Evolutionary conservation across 441 rosid species (phyloP).

Genomic region (Raphanus hybrid): DNA sequence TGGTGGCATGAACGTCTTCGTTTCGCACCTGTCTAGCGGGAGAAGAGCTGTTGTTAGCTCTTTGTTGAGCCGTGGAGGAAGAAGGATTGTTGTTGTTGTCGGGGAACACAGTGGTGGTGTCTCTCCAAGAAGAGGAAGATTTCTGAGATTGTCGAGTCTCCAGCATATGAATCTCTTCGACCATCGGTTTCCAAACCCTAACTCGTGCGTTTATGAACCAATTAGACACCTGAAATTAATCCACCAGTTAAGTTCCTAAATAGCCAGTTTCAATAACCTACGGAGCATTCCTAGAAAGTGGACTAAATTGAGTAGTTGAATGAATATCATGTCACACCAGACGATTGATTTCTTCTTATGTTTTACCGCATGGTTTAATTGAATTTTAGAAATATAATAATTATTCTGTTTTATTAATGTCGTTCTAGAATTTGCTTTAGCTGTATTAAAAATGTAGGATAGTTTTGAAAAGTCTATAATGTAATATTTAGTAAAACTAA

Average conservation of each 20-base stretch:
- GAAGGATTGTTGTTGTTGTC: slow-evolving; percentile 51
- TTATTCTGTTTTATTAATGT: background rate
- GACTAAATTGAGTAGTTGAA: background rate
- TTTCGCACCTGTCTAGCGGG: slow-evolving; percentile 51
- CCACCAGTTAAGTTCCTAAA: background rate
- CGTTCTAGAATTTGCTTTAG: background rate
- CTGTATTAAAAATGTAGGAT: background rate
- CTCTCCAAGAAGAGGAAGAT: slow-evolving; percentile 54
- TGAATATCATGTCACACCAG: background rate
- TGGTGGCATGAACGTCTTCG: slow-evolving; percentile 48
- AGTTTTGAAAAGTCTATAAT: background rate
- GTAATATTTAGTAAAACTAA: background rate
- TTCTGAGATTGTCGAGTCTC: slow-evolving; percentile 74
- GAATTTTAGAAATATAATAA: background rate
- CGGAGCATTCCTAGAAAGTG: background rate
- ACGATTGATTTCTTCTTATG: background rate
- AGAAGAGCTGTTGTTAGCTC: slow-evolving; percentile 43
- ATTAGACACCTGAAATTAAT: slow-evolving; percentile 66
- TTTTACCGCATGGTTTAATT: background rate
- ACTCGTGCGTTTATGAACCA: slow-evolving; percentile 95
- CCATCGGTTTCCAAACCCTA: slow-evolving; percentile 96
- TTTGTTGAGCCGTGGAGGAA: slow-evolving; percentile 42
- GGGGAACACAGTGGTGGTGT: slow-evolving; percentile 49
- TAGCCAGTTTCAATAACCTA: slow-evolving; percentile 4
- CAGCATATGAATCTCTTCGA: slow-evolving; percentile 82